Conservation (phyloP, 768 basidiomycete species). For the Lenzites betulinus region DNA sequence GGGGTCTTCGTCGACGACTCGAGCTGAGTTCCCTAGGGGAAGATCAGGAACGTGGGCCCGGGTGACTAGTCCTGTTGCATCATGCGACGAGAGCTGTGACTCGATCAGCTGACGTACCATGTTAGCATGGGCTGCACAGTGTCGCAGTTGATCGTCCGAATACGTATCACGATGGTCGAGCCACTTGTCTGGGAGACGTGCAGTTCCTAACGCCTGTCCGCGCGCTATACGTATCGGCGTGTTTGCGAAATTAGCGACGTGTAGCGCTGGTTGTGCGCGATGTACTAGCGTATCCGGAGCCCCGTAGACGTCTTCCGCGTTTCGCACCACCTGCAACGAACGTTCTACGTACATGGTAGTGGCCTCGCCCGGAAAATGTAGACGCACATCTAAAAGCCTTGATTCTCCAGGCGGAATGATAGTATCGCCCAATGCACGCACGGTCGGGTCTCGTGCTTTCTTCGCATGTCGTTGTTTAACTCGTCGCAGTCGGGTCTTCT, state of each 20-base stretch:
- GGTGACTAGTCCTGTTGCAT: constrained; percentile 11
- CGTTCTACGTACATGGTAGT: not conserved
- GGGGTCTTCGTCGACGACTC: not conserved
- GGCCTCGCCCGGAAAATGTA: not conserved
- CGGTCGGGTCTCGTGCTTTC: not conserved
- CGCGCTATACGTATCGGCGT: not conserved
- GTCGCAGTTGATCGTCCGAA: not conserved
- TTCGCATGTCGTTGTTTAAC: not conserved
- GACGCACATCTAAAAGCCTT: not conserved
- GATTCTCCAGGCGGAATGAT: constrained; percentile 6
- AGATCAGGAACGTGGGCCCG: not conserved
- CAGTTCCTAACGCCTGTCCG: constrained; percentile 14
- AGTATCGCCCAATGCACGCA: not conserved
- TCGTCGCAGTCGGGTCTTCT: not conserved
- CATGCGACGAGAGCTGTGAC: not conserved
- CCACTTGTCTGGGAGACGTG: constrained; percentile 1
- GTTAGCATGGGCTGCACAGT: not conserved
- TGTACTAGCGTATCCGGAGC: constrained; percentile 6
- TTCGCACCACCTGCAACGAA: not conserved
- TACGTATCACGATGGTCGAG: not conserved
- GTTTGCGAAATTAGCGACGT: constrained; percentile 15
- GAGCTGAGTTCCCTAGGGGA: not conserved
- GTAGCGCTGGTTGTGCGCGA: not conserved
- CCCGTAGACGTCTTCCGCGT: constrained; percentile 1
- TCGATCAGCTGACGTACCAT: not conserved